Conservation (phyloP, 78 protist species). For the Isochrysis galbana region DNA sequence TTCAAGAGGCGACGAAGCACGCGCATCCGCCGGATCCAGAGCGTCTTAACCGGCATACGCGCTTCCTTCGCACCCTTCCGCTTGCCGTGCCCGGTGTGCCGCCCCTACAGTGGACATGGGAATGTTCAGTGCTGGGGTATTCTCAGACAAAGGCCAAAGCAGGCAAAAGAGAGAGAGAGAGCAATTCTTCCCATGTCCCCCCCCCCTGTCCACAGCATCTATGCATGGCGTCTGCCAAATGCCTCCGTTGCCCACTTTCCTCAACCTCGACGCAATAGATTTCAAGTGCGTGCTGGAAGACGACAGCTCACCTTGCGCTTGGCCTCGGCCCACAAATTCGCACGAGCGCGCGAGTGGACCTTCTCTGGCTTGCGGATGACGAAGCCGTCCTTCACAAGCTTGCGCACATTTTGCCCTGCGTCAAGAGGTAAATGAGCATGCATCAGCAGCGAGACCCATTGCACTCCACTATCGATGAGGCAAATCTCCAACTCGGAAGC, state of each 20-base stretch:
- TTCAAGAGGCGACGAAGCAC: conserved; percentile 96
- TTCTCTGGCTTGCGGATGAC: conserved; percentile 90
- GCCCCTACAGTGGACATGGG: conserved; percentile 61
- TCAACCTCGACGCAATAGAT: too few species aligned
- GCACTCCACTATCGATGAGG: too few species aligned
- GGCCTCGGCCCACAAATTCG: conserved; percentile 74
- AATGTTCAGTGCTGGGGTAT: neutral
- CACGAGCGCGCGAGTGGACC: conserved; percentile 91
- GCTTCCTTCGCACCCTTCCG: conserved; percentile 98
- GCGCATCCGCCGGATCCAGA: conserved; percentile 97
- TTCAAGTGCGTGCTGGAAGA: too few species aligned
- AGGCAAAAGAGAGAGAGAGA: neutral
- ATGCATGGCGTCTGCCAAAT: too few species aligned
- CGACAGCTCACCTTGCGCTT: conserved; percentile 85
- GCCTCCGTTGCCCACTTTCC: too few species aligned
- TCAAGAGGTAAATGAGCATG: neutral
- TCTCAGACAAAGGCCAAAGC: neutral
- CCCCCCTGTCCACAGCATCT: too few species aligned
- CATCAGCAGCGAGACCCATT: neutral
- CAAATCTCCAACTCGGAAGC: too few species aligned
- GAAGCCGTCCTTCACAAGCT: conserved; percentile 89
- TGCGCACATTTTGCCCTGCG: conserved; percentile 75
- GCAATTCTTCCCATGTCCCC: too few species aligned
- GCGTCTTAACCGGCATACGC: conserved; percentile 92
- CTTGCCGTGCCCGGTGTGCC: conserved; percentile 94